Evolutionary conservation across 1,284 basidiomycete species (phyloP).

Genomic region (Amylostereum areolatum): DNA sequence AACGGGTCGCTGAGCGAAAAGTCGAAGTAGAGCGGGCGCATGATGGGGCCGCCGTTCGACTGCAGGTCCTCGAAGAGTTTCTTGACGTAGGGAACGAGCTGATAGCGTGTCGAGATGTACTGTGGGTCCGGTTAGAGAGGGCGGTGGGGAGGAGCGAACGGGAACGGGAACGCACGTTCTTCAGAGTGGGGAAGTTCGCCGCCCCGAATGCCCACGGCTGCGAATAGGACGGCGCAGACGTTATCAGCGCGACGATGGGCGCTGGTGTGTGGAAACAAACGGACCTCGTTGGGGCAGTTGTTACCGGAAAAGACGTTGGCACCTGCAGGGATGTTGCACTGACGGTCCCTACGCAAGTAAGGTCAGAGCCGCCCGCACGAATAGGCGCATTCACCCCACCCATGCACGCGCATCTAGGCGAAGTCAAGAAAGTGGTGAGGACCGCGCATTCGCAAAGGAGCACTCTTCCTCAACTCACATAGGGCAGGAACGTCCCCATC

Average conservation of each 20-base stretch:
- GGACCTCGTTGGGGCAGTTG: slow-evolving; percentile 32
- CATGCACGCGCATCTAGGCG: slow-evolving; percentile 32
- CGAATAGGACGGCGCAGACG: too few relatives aligned
- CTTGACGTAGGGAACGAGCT: slow-evolving; percentile 31
- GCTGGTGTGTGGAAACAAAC: too few relatives aligned
- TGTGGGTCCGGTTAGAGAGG: slow-evolving; percentile 7
- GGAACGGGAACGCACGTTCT: slow-evolving; percentile 20
- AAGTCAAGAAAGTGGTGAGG: neutral
- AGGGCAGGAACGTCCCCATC: slow-evolving; percentile 36
- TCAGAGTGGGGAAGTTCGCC: slow-evolving; percentile 33
- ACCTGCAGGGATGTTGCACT: slow-evolving; percentile 23
- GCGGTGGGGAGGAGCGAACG: neutral
- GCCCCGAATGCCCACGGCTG: slow-evolving; percentile 36
- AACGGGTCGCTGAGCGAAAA: slow-evolving; percentile 28
- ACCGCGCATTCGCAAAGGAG: neutral
- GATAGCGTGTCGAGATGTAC: slow-evolving; percentile 34
- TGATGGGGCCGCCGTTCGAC: slow-evolving; percentile 27
- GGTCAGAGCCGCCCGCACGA: too few relatives aligned
- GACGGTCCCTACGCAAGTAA: slow-evolving; percentile 19
- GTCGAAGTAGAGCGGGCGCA: slow-evolving; percentile 33
- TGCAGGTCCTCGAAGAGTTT: slow-evolving; percentile 30
- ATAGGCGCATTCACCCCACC: slow-evolving; percentile 16
- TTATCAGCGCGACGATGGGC: too few relatives aligned
- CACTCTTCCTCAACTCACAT: slow-evolving; percentile 20
- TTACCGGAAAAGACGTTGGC: slow-evolving; percentile 24